Conservation (phyloP, 2,329 filamentous ascomycete genomes). For the Cadophora sp. region DNA sequence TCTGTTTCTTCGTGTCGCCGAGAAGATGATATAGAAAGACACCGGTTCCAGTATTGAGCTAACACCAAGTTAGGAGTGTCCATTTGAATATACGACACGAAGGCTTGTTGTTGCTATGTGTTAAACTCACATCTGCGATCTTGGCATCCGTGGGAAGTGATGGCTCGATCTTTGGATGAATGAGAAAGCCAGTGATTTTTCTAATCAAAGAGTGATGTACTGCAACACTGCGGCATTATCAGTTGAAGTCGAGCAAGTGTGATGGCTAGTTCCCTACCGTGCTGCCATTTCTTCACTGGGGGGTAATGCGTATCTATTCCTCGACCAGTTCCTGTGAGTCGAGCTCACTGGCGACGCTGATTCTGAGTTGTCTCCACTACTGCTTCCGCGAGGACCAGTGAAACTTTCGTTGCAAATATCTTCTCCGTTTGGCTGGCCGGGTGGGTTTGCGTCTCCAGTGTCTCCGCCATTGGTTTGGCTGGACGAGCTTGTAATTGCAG, state of each 20-base stretch:
- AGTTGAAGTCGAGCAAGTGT: background rate
- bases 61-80: background rate
- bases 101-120: background rate
- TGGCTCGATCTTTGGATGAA: background rate
- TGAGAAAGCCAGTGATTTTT: background rate
- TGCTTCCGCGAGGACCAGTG: background rate
- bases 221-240: background rate
- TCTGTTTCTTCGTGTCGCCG: background rate
- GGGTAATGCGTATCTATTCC: background rate
- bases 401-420: background rate
- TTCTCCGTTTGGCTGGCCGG: background rate
- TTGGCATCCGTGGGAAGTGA: background rate
- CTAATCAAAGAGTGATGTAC: background rate
- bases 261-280: background rate
- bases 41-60: constrained; percentile 1
- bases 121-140: constrained; percentile 7
- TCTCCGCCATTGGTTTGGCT: background rate
- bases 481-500: background rate
- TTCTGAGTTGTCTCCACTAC: background rate
- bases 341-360: background rate
- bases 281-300: background rate
- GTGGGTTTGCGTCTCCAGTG: background rate
- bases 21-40: background rate
- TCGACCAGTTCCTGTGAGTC: background rate
- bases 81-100: background rate